Percentiles rank a stretch among this genome's conserved stretches.
Evolutionary conservation across 345 rosid species (phyloP).

Genomic region (Jatropha curcas): DNA sequence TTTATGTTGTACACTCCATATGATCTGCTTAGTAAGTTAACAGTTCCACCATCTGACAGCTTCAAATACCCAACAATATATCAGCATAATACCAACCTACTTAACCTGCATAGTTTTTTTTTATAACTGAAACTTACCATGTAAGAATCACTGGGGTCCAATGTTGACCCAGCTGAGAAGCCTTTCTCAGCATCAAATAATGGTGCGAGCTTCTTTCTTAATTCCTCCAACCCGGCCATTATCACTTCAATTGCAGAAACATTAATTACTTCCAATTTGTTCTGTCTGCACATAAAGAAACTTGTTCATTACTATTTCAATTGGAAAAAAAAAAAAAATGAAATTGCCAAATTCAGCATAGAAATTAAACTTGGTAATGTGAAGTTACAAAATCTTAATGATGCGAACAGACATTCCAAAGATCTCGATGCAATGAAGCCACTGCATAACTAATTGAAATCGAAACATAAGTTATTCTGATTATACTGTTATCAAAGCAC

Average conservation of each 20-base stretch:
- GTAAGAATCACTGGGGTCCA: slow-evolving; percentile 73
- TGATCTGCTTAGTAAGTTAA: slow-evolving; percentile 93
- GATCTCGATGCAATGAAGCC: too few species aligned
- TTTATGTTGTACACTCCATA: slow-evolving; percentile 88
- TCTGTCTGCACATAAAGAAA: neutral
- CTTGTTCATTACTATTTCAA: neutral
- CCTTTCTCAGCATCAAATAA: slow-evolving; percentile 95
- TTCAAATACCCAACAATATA: slow-evolving; percentile 29
- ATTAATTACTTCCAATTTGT: neutral
- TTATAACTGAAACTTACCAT: slow-evolving; percentile 41
- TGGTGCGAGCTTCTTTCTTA: slow-evolving; percentile 80
- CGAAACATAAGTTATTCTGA: neutral
- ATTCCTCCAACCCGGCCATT: slow-evolving; percentile 92
- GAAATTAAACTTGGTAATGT: too few species aligned
- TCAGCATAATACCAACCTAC: slow-evolving; percentile 4
- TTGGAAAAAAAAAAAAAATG: neutral
- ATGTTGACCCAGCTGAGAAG: slow-evolving; percentile 62
- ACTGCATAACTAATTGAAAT: neutral
- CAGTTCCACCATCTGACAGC: slow-evolving; percentile 90
- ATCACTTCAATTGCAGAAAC: slow-evolving; percentile 4
- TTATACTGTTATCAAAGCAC: neutral
- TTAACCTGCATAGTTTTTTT: slow-evolving; percentile 4
- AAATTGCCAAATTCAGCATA: neutral
- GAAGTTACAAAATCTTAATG: neutral
- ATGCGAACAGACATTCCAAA: neutral